Evolutionary conservation across 345 rosid genomes (phyloP).

Genomic region (Gossypium ekmanianum): DNA sequence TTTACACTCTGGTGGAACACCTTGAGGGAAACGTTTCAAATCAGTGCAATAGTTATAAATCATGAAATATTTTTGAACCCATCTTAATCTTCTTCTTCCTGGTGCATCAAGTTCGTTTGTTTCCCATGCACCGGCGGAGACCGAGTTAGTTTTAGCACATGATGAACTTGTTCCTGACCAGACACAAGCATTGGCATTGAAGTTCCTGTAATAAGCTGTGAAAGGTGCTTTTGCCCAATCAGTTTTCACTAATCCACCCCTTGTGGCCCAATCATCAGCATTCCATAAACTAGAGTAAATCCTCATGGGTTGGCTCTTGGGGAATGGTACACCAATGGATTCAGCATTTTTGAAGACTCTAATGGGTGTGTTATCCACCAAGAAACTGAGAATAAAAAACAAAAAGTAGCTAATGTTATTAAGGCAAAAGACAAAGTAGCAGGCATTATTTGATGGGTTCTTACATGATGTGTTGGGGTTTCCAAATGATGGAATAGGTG

Average conservation of each 20-base stretch:
- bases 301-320: slow-evolving; percentile 46
- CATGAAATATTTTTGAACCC: slow-evolving; percentile 55
- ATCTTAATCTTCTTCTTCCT: slow-evolving; percentile 31
- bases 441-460: not conserved
- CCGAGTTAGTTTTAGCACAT: slow-evolving; percentile 12
- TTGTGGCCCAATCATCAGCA: slow-evolving; percentile 57
- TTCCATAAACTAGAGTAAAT: slow-evolving; percentile 59
- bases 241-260: slow-evolving; percentile 39
- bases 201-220: slow-evolving; percentile 38
- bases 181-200: slow-evolving; percentile 29
- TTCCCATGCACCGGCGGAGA: slow-evolving; percentile 25
- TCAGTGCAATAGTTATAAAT: slow-evolving; percentile 57
- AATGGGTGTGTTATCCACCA: slow-evolving; percentile 48
- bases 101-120: slow-evolving; percentile 25
- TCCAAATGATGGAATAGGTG: slow-evolving; percentile 72
- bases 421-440: not conserved
- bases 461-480: slow-evolving; percentile 57
- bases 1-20: slow-evolving; percentile 34
- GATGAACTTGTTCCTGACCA: slow-evolving; percentile 27
- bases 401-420: too few relatives aligned
- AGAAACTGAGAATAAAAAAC: slow-evolving; percentile 28
- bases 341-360: slow-evolving; percentile 61
- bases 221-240: slow-evolving; percentile 57
- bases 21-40: slow-evolving; percentile 38
- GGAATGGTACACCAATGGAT: slow-evolving; percentile 41